Evolutionary conservation across 2,329 filamentous ascomycete genomes (phyloP), one percentile per base, ranked within the genome.

Genomic region (Sphaerulina vaccinii): DNA sequence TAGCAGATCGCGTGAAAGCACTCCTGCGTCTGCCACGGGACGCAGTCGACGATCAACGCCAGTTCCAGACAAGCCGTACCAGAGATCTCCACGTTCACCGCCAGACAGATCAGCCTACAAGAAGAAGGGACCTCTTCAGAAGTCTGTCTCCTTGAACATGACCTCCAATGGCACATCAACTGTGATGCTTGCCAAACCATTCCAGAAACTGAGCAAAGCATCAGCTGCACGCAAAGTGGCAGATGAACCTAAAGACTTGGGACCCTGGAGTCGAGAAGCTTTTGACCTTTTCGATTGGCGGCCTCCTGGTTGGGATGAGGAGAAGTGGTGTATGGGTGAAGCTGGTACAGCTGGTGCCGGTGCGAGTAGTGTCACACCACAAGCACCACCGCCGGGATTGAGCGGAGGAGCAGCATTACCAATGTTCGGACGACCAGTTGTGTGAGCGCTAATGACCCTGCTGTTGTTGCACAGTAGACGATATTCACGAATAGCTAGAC

Each of bases 231-330:
- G 47, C 46, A 36, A 49, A 50, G 50, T 48, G 11, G 52, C 47
- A 18, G 56, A 52, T 47, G 46, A 76, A 52, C 71, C 74, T 8
- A 73, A 74, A 2, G 80, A 79, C 58, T 72, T 79, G 13, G 84
- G 84, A 2, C 80, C 85, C 0, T 88, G 85, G 85, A 87, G 83
- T 59, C 78, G 76, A 19, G 85, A 88, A 63, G 84, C 85, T 0
- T 76, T 81, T 58, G 85, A 88, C 65, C 63, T 88, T 40, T 79
- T 88, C 56, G 82, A 80, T 62, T 81, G 77, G 62, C 75, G 81
- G 41, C 85, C 84, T 29, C 72, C 66, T 13, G 66, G 63, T 6
- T 69, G 68, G 65, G 60, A 69, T 45, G 65, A 66, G 48, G 58
- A 65, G 46, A 49, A 53, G 10, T 68, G 62, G 63, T 62, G 65